Percentiles rank a stretch among this genome's conserved stretches.
phyloP scores from a whole-genome alignment of 148 eudicot species.

The Cornus florida region DNA sequence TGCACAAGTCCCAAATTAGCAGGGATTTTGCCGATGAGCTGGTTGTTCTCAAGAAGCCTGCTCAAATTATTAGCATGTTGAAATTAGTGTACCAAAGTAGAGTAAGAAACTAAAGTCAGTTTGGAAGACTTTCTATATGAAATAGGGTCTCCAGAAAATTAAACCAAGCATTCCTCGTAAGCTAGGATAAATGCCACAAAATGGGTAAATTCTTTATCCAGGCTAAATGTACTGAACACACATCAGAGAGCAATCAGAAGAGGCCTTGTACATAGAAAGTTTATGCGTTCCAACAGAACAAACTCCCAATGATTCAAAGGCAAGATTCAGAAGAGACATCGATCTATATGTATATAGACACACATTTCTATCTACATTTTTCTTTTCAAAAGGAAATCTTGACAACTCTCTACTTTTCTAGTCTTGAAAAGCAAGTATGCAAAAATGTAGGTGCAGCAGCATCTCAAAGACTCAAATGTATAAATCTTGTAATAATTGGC shows the following conservation, averaged over 20 bases:
- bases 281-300: background rate
- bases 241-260: background rate
- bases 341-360: background rate
- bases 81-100: background rate
- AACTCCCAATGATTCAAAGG: background rate
- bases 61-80: conserved; percentile 4
- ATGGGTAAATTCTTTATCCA: background rate
- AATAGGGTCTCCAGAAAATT: conserved; percentile 1
- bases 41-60: conserved; percentile 78
- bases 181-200: background rate
- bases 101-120: background rate
- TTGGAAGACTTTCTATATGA: background rate
- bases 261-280: background rate
- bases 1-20: conserved; percentile 52
- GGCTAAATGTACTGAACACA: background rate
- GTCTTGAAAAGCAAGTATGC: background rate
- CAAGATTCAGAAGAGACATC: background rate
- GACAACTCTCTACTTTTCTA: background rate
- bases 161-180: background rate
- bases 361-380: background rate
- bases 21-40: conserved; percentile 59
- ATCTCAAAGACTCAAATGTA: background rate
- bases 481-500: background rate
- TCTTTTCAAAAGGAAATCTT: background rate
- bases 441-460: background rate